Evolutionary conservation across 352 stramenopile genomes (phyloP).

Genomic region (Phytopythium montanum): DNA sequence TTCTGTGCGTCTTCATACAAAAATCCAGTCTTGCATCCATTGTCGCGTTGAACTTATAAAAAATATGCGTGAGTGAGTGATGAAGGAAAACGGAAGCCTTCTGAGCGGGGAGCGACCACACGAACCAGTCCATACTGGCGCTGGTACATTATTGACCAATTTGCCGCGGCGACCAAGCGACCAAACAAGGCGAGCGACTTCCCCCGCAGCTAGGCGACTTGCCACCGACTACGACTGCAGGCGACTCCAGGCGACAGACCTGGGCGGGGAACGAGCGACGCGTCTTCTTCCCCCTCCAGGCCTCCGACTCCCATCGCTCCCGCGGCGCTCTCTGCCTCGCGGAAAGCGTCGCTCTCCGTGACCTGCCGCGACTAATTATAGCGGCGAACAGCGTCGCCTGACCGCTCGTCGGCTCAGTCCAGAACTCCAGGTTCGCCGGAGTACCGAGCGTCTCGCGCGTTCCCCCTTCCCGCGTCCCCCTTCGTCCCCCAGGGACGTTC

Average conservation of each 20-base stretch:
- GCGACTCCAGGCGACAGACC: not conserved
- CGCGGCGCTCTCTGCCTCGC: not conserved
- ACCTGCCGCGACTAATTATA: too few relatives aligned
- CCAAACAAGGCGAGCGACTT: not conserved
- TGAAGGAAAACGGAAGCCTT: slow-evolving; percentile 4
- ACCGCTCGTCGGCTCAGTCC: too few relatives aligned
- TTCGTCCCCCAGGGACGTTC: not conserved
- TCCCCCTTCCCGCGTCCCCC: not conserved
- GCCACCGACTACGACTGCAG: too few relatives aligned
- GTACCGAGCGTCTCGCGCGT: not conserved
- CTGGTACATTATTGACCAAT: slow-evolving; percentile 6
- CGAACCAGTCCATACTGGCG: not conserved
- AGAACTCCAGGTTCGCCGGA: too few relatives aligned
- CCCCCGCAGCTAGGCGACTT: too few relatives aligned
- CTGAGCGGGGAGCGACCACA: not conserved
- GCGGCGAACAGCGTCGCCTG: too few relatives aligned
- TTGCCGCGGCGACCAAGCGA: not conserved
- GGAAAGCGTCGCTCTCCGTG: too few relatives aligned
- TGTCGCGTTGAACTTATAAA: not conserved
- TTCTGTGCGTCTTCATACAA: too few relatives aligned
- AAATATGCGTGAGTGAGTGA: not conserved
- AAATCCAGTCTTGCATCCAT: not conserved
- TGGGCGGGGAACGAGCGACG: not conserved
- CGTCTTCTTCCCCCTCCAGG: not conserved
- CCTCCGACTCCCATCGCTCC: too few relatives aligned